phyloP scores from a whole-genome alignment of 345 rosid species.

The Salix viminalis region DNA sequence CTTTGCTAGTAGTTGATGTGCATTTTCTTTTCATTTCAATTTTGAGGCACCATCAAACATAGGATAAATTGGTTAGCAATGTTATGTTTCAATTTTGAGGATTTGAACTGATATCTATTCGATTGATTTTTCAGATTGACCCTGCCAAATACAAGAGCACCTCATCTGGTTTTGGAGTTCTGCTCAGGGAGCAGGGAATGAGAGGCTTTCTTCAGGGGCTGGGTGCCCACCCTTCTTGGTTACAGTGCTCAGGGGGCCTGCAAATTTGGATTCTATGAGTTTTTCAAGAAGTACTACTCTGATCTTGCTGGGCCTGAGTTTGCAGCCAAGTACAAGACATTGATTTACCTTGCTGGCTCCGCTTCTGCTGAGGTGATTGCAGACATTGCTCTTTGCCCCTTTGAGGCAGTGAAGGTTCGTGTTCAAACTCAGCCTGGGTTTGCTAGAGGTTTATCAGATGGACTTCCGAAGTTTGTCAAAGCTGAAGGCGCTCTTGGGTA shows the following conservation, averaged over 20 bases:
- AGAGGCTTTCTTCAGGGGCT: slow-evolving; percentile 97
- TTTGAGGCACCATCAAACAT: background rate
- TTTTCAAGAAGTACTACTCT: slow-evolving; percentile 85
- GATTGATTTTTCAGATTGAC: slow-evolving; percentile 56
- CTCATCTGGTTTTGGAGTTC: slow-evolving; percentile 82
- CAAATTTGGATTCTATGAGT: slow-evolving; percentile 97
- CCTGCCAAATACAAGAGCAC: slow-evolving; percentile 92
- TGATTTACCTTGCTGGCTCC: slow-evolving; percentile 97
- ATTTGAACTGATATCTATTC: slow-evolving; percentile 7
- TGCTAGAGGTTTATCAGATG: slow-evolving; percentile 91
- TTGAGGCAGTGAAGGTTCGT: slow-evolving; percentile 98
- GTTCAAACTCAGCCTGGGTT: slow-evolving; percentile 99
- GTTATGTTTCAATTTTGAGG: background rate
- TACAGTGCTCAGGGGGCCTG: slow-evolving; percentile 99
- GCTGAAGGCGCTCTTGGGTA: slow-evolving; percentile 91
- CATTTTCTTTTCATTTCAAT: background rate
- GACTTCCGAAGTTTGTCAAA: slow-evolving; percentile 84
- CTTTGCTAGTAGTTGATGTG: background rate
- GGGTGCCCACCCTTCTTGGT: slow-evolving; percentile 97
- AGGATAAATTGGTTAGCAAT: background rate
- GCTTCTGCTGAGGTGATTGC: slow-evolving; percentile 97
- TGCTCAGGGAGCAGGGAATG: slow-evolving; percentile 82
- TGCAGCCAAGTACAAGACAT: slow-evolving; percentile 77
- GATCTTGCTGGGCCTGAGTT: slow-evolving; percentile 95
- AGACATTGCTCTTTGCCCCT: slow-evolving; percentile 88